Evolutionary conservation across 2,329 filamentous ascomycete genomes (phyloP), one percentile per base, ranked within the genome.

Genomic region (Nemania abortiva): DNA sequence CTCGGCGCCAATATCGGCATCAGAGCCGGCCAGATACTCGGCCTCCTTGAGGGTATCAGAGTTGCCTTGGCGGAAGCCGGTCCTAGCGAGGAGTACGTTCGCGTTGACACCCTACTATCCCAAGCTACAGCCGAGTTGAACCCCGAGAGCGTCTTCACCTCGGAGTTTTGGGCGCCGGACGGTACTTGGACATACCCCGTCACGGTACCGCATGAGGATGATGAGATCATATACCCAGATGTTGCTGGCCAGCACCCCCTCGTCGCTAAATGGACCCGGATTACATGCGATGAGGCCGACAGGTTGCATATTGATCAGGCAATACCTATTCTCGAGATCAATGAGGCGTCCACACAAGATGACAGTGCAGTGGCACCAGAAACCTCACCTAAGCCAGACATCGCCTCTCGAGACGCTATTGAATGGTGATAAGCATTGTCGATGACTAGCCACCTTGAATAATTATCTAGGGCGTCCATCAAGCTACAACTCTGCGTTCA

Each of bases 1-100:
- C 85, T 98, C 0, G 96, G 96, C 13, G 95, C 94, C 0, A 90
- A 91, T 60, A 83, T 98, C 34, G 96, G 95, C 0, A 79, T 92
- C 72, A 86, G 86, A 31, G 91, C 90, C 0, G 96, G 96, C 0
- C 89, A 89, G 72, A 82, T 97, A 13, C 79, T 97, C 3, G 96
- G 96, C 0, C 82, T 93, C 3, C 77, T 98, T 6, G 93, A 97
- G 76, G 94, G 92, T 0, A 81, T 97, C 22, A 80, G 84, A 0
- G 81, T 82, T 15, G 88, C 89, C 10, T 72, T 87, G 39, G 74
- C 74, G 62, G 74, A 70, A 24, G 70, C 77, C n/a, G 76, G 76
- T 11, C 72, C 75, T 1, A 64, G 50, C 69, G 39, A 73, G 65
- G 55, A 65, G 63, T 56, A 70, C 39, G 71, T 69, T 31, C 75